A percentile compares a stretch with the other conserved stretches of the same genome.
These are phyloP conservation scores for Teratosphaeriaceae sp. DNA, from an alignment of 2,329 filamentous ascomycete species.

Conservation along the genomic window DNA sequence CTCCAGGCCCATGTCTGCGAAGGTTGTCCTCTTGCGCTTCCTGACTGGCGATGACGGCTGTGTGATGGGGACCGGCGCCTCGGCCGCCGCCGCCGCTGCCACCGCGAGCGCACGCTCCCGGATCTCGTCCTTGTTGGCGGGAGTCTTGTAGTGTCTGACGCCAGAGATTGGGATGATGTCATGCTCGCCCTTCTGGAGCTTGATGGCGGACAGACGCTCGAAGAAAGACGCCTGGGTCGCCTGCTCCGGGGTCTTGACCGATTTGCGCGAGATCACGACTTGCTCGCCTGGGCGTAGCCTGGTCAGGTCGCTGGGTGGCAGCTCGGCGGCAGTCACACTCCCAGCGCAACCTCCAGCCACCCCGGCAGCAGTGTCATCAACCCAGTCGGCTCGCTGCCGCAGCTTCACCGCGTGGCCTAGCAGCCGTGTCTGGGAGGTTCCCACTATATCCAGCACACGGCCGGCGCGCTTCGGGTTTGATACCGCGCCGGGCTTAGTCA, in stretches of 20 bases:
- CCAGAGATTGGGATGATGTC: constrained; percentile 26
- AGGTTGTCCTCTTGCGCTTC: background rate
- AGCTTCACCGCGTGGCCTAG: constrained; percentile 59
- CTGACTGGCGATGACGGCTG: too few relatives aligned
- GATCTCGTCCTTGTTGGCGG: constrained; percentile 16
- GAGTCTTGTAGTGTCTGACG: constrained; percentile 20
- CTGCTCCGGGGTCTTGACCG: constrained; percentile 13
- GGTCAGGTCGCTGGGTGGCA: constrained; percentile 4
- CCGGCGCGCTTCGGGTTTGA: constrained; percentile 44
- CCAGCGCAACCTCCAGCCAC: background rate
- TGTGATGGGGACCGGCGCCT: too few relatives aligned
- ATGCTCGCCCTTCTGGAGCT: constrained; percentile 35
- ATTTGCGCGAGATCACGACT: constrained; percentile 17
- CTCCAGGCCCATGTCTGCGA: background rate
- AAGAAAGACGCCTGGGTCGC: constrained; percentile 33
- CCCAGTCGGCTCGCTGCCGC: constrained; percentile 17
- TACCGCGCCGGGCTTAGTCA: constrained; percentile 35
- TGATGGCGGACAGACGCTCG: constrained; percentile 34
- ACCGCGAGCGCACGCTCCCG: constrained; percentile 5
- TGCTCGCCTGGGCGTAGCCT: constrained; percentile 9
- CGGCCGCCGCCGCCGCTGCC: background rate
- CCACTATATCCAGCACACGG: constrained; percentile 62
- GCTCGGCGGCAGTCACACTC: background rate
- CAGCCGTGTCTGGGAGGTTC: constrained; percentile 63
- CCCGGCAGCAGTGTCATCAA: background rate